phyloP scores from a whole-genome alignment of 2,329 filamentous ascomycete genomes.

The Fusarium sp. region DNA sequence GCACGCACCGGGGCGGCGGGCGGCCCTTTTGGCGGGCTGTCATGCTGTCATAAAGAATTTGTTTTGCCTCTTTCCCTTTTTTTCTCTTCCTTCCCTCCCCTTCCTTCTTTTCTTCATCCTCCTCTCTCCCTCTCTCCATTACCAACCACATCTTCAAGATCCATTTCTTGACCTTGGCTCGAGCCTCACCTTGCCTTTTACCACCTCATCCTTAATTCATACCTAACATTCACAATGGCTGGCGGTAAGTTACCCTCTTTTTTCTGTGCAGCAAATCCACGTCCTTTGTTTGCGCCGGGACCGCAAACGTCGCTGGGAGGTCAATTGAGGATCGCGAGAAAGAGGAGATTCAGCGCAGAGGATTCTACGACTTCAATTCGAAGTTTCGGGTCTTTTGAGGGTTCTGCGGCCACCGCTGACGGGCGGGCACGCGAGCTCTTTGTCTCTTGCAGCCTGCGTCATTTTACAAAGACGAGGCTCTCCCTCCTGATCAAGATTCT shows the following conservation, averaged over 20 bases:
- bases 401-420: background rate
- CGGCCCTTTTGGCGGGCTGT: slow-evolving; percentile 32
- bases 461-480: slow-evolving; percentile 44
- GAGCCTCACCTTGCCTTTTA: slow-evolving; percentile 32
- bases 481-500: slow-evolving; percentile 24
- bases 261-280: background rate
- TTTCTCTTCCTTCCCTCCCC: slow-evolving; percentile 24
- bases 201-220: slow-evolving; percentile 32
- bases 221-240: slow-evolving; percentile 52
- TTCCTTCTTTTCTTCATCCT: slow-evolving; percentile 35
- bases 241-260: slow-evolving; percentile 51
- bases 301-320: slow-evolving; percentile 8
- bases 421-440: slow-evolving; percentile 12
- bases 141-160: slow-evolving; percentile 28
- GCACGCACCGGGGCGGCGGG: background rate
- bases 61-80: slow-evolving; percentile 45
- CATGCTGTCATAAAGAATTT: slow-evolving; percentile 55
- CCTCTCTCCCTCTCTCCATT: slow-evolving; percentile 26
- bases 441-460: slow-evolving; percentile 43
- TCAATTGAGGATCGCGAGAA: slow-evolving; percentile 34
- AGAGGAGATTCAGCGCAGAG: slow-evolving; percentile 7
- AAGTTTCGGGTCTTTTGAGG: slow-evolving; percentile 1
- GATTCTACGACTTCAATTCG: slow-evolving; percentile 13
- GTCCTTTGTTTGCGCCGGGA: slow-evolving; percentile 19
- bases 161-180: slow-evolving; percentile 25